Evolutionary conservation across 345 rosid genomes (phyloP).

Genomic region (Pelargonium nanum): DNA sequence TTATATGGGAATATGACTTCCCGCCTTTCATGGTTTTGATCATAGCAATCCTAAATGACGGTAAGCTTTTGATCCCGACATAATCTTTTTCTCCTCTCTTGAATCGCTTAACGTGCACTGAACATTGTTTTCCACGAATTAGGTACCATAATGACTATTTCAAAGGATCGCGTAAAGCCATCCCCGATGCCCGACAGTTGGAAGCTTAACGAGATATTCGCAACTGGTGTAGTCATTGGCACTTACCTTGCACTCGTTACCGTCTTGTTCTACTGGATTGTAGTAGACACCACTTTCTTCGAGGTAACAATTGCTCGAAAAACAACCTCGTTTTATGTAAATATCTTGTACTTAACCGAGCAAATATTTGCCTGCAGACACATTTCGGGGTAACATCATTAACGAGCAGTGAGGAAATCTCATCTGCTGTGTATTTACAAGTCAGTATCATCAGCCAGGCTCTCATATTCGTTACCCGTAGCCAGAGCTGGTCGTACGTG

Average conservation of each 20-base stretch:
- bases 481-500: constrained; percentile 79
- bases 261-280: constrained; percentile 77
- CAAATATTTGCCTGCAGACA: constrained; percentile 25
- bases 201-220: constrained; percentile 89
- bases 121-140: background rate
- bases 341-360: constrained; percentile 2
- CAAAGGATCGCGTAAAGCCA: constrained; percentile 82
- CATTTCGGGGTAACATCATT: constrained; percentile 56
- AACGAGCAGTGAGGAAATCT: constrained; percentile 47
- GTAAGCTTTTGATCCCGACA: constrained; percentile 26
- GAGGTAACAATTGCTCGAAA: constrained; percentile 39
- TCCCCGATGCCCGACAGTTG: constrained; percentile 85
- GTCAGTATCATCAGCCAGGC: constrained; percentile 98
- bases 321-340: background rate
- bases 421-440: constrained; percentile 87
- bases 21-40: constrained; percentile 99
- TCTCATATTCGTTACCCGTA: constrained; percentile 87
- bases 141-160: constrained; percentile 96
- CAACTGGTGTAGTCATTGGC: constrained; percentile 85
- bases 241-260: constrained; percentile 84
- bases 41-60: constrained; percentile 86
- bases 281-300: constrained; percentile 66
- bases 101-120: background rate
- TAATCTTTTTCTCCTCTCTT: background rate
- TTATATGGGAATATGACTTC: constrained; percentile 95